phyloP scores from a whole-genome alignment of 306 rosid species.

The Pyrus betulifolia region DNA sequence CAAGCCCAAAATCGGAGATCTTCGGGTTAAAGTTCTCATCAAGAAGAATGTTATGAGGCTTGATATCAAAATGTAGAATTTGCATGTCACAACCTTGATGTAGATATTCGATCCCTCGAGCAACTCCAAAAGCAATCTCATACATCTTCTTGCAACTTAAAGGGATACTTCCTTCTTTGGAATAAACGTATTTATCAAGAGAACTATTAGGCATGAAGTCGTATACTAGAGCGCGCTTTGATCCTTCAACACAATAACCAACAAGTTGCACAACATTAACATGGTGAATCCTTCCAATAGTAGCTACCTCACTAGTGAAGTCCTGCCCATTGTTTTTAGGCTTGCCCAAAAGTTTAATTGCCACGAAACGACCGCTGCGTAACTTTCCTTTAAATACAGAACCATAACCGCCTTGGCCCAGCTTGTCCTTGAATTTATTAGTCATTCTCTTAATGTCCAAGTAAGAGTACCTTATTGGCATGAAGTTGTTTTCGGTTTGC shows the following conservation, averaged over 20 bases:
- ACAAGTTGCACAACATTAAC: neutral
- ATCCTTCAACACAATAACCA: constrained; percentile 9
- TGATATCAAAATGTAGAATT: constrained; percentile 2
- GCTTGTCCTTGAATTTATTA: neutral
- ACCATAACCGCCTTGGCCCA: neutral
- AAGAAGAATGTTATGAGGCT: constrained; percentile 10
- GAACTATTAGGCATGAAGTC: neutral
- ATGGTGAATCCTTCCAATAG: neutral
- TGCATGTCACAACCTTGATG: constrained; percentile 4
- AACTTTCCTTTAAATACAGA: neutral
- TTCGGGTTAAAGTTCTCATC: neutral
- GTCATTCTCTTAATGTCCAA: neutral
- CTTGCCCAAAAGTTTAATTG: neutral
- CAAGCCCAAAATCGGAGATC: constrained; percentile 5
- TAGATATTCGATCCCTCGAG: neutral
- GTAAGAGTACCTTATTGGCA: neutral
- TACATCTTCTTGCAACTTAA: neutral
- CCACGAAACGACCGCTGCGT: neutral
- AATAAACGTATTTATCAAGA: neutral
- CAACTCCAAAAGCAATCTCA: neutral
- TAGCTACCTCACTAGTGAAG: neutral
- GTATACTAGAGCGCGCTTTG: neutral
- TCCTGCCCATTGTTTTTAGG: neutral
- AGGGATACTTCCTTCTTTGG: neutral
- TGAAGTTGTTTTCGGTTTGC: neutral